These are phyloP conservation scores for Psilocybe mexicana DNA, from an alignment of 1,284 basidiomycete species.

Conservation along the genomic window DNA sequence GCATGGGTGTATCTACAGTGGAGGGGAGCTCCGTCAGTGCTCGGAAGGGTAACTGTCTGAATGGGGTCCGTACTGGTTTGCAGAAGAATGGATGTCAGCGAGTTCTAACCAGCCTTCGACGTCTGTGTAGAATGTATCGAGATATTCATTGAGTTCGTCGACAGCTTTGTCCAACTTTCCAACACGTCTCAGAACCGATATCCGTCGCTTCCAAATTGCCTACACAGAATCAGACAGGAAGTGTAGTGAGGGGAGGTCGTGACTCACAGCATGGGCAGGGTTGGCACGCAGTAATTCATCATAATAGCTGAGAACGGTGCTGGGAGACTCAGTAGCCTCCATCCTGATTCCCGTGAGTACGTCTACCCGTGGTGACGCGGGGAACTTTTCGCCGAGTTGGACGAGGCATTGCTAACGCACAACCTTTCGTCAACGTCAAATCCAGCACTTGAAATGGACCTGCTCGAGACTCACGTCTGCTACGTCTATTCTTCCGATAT, in stretches of 20 bases:
- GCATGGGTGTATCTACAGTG: conserved; percentile 60
- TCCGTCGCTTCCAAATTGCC: conserved; percentile 84
- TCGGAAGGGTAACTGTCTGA: neutral
- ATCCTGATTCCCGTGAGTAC: conserved; percentile 85
- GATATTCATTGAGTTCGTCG: conserved; percentile 73
- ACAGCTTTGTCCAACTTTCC: conserved; percentile 70
- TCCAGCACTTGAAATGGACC: conserved; percentile 11
- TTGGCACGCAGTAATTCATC: conserved; percentile 67
- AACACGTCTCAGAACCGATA: conserved; percentile 67
- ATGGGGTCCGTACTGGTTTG: conserved; percentile 63
- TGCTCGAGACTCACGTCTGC: conserved; percentile 68
- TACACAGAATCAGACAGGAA: conserved; percentile 28
- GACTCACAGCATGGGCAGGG: conserved; percentile 69
- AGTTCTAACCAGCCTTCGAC: conserved; percentile 92
- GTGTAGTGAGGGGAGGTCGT: conserved; percentile 29
- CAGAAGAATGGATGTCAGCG: conserved; percentile 83
- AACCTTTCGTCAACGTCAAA: conserved; percentile 26
- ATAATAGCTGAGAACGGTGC: conserved; percentile 70
- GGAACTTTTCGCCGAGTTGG: conserved; percentile 72
- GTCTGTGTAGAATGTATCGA: conserved; percentile 94
- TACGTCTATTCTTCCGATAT: conserved; percentile 76
- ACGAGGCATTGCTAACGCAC: conserved; percentile 53
- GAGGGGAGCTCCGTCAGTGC: neutral
- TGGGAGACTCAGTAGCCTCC: conserved; percentile 72
- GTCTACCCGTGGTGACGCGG: conserved; percentile 80